Evolutionary conservation across 768 basidiomycete genomes (phyloP), one percentile per base, ranked within the genome.

Genomic region (Sarcomyxa edulis): DNA sequence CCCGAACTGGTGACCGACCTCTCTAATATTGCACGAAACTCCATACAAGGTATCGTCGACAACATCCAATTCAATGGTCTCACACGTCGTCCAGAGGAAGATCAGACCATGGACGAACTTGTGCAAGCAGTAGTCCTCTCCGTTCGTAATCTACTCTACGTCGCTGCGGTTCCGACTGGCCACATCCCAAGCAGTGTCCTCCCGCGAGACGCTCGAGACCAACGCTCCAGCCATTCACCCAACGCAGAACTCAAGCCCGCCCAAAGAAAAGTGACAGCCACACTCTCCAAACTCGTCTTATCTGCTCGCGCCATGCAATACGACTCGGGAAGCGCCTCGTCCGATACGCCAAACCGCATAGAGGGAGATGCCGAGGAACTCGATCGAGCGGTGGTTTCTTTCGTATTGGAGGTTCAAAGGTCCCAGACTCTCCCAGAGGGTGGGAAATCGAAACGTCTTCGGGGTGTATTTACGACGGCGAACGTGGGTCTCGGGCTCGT

Each of bases 261-360:
- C 1, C 89, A 90, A 41, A 72, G 88, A 36, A 89, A 88, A 50
- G 84, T 95, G 22, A 89, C 90, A 2, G 87, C 90, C 6, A 91
- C 90, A 1, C 66, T 95, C 7, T 93, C 89, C 14, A 84, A 93
- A 55, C 69, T 97, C 20, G 87, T 95, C 21, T 75, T 96, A 3
- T 89, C 86, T 6, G 81, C 89, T n/a, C 83, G 95, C 34, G 91
- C 93, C 0, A 82, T 89, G 62, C 79, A 85, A 50, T 88, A 86
- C 44, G 83, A 89, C 50, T 81, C 84, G 0, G 81, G 78, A 11
- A 71, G 75, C 2, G 67, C 76, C 16, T 58, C 77, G 4, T 58
- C 69, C 8, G 80, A 85, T 44, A 84, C 82, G 10, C 67, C 79
- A 1, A 74, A 68, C 46, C 77, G 86, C 26, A 84, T 88, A 44